A percentile compares a stretch with the other conserved stretches of the same genome.
Conservation (phyloP, 805 yeast genomes). For the Maudiozyma turicensis region DNA sequence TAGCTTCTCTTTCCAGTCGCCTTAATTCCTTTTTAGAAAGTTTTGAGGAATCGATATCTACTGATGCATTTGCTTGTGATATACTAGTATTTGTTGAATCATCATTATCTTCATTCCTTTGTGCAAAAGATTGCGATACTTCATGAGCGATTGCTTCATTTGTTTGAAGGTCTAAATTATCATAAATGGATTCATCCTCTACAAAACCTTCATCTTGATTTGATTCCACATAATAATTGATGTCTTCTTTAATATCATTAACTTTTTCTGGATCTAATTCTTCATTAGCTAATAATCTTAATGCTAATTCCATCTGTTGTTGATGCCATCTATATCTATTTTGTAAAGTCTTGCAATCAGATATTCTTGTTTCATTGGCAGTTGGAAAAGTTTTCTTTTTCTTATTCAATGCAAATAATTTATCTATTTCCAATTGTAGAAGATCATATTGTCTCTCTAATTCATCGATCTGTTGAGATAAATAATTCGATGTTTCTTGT, state of each 20-base stretch:
- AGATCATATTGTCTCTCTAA: conserved; percentile 72
- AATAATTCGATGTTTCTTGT: conserved; percentile 58
- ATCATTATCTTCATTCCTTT: conserved; percentile 16
- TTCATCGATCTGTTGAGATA: conserved; percentile 66
- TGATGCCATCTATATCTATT: conserved; percentile 76
- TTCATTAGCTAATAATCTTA: conserved; percentile 74
- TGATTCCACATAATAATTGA: conserved; percentile 82
- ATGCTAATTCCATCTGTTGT: conserved; percentile 65
- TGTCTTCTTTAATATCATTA: conserved; percentile 72
- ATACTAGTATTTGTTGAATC: background rate
- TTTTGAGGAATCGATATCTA: conserved; percentile 13
- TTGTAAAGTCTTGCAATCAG: conserved; percentile 48
- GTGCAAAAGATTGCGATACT: conserved; percentile 33
- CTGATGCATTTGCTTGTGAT: background rate
- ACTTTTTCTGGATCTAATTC: conserved; percentile 69
- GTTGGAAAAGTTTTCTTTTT: conserved; percentile 26
- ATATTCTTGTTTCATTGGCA: conserved; percentile 29
- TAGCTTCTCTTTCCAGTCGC: conserved; percentile 29
- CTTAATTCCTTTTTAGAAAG: conserved; percentile 28
- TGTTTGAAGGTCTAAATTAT: conserved; percentile 62
- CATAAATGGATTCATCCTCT: conserved; percentile 92
- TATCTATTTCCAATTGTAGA: conserved; percentile 46
- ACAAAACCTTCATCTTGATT: conserved; percentile 87
- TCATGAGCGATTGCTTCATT: conserved; percentile 43
- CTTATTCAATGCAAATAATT: conserved; percentile 21